Conservation (phyloP, 805 yeast species). For the Cyberlindnera euphorbiiphila region DNA sequence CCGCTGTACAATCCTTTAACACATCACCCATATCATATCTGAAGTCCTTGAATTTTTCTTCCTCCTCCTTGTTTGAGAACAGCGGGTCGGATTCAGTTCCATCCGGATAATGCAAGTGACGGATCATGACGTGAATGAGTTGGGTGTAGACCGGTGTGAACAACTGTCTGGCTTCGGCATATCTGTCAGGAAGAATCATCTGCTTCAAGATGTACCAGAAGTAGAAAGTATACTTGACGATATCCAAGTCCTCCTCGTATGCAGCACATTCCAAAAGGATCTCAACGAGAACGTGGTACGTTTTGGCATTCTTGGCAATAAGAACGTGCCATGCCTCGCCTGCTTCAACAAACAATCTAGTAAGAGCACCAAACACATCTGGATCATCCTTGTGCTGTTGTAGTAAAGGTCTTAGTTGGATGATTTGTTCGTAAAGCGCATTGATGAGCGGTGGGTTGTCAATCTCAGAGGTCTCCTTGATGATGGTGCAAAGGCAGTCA, state of each 20-base stretch:
- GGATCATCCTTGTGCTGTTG: slow-evolving; percentile 37
- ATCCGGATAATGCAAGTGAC: slow-evolving; percentile 72
- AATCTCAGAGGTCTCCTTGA: slow-evolving; percentile 78
- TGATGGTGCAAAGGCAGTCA: slow-evolving; percentile 79
- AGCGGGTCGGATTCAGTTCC: slow-evolving; percentile 38
- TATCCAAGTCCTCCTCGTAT: slow-evolving; percentile 79
- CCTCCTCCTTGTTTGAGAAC: slow-evolving; percentile 74
- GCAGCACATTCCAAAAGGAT: slow-evolving; percentile 68
- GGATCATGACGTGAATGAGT: slow-evolving; percentile 57
- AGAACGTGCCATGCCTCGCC: slow-evolving; percentile 94
- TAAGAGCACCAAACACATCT: slow-evolving; percentile 63
- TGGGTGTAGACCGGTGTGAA: slow-evolving; percentile 54
- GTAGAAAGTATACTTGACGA: slow-evolving; percentile 84
- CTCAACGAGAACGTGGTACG: slow-evolving; percentile 70
- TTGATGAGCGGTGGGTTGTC: slow-evolving; percentile 58
- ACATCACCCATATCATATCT: slow-evolving; percentile 98
- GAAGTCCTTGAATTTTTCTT: slow-evolving; percentile 90
- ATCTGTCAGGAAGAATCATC: slow-evolving; percentile 53
- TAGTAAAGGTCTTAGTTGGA: slow-evolving; percentile 54
- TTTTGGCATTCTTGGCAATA: slow-evolving; percentile 66
- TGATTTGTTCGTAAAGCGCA: slow-evolving; percentile 64
- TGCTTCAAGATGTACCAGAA: slow-evolving; percentile 87
- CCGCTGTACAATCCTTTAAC: slow-evolving; percentile 91
- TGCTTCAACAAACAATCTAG: slow-evolving; percentile 83
- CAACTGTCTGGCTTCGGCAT: slow-evolving; percentile 45